Conservation (phyloP, 768 basidiomycete species). For the Boletus huronensis region DNA sequence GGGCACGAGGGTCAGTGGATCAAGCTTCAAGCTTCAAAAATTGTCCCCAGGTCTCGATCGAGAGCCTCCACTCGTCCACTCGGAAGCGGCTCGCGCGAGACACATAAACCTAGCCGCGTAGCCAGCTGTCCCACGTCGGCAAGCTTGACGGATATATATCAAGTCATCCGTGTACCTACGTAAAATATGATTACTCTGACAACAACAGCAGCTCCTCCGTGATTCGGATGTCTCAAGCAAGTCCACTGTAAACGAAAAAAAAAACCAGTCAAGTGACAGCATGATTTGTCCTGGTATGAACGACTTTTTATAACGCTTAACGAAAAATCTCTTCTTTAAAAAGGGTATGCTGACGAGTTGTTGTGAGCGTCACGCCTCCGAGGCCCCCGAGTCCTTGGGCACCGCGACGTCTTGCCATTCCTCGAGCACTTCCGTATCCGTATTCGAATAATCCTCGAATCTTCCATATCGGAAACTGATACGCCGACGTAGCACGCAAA, state of each 20-base stretch:
- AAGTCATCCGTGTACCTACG: background rate
- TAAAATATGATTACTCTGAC: background rate
- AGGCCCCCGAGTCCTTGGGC: constrained; percentile 10
- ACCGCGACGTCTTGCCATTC: constrained; percentile 45
- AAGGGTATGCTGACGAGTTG: background rate
- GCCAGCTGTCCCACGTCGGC: background rate
- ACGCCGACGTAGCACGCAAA: constrained; percentile 38
- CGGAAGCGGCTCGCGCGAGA: background rate
- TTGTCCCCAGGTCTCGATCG: background rate
- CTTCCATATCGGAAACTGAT: constrained; percentile 20
- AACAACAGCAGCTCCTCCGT: background rate
- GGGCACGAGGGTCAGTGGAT: too few species aligned
- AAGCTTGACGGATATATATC: background rate
- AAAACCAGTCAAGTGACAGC: background rate
- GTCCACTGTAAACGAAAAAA: background rate
- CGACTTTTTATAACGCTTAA: background rate
- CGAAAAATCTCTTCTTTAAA: background rate
- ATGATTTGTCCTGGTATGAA: background rate
- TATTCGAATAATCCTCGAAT: constrained; percentile 2
- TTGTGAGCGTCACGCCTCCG: constrained; percentile 7
- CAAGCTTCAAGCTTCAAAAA: background rate
- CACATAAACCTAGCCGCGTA: background rate
- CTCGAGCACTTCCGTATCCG: constrained; percentile 35
- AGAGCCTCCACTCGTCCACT: background rate
- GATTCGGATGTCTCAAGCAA: background rate